A percentile compares a stretch with the other conserved stretches of the same genome.
Evolutionary conservation across 495 filamentous ascomycete genomes (phyloP).

Genomic region (Penicillium riverlandense): DNA sequence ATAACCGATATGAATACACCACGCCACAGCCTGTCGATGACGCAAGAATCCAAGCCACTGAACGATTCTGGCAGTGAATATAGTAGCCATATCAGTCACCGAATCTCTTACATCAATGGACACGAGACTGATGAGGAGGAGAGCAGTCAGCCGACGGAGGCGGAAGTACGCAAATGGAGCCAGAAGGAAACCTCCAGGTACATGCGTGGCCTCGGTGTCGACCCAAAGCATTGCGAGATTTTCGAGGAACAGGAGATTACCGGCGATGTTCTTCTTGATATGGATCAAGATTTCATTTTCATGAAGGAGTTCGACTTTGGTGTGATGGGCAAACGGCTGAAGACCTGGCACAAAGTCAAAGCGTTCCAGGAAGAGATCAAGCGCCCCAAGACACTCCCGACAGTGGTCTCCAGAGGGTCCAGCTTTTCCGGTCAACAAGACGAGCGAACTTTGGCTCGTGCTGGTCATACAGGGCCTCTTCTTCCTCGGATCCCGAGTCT

Average conservation of each 20-base stretch:
- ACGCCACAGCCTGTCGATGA: constrained; percentile 43
- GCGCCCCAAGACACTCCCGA: constrained; percentile 18
- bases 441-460: constrained; percentile 32
- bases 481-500: constrained; percentile 56
- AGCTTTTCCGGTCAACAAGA: constrained; percentile 27
- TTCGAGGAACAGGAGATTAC: constrained; percentile 95
- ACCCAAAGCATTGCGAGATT: constrained; percentile 79
- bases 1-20: constrained; percentile 88
- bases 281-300: constrained; percentile 89
- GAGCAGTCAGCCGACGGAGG: constrained; percentile 45
- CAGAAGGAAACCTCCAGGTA: constrained; percentile 76
- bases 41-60: constrained; percentile 46
- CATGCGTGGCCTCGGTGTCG: constrained; percentile 72
- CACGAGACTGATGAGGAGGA: constrained; percentile 77
- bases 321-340: constrained; percentile 76
- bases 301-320: constrained; percentile 95
- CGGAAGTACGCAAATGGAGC: constrained; percentile 67
- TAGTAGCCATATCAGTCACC: constrained; percentile 67
- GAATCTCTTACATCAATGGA: constrained; percentile 83
- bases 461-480: constrained; percentile 35
- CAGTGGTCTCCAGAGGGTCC: constrained; percentile 19
- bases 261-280: constrained; percentile 84
- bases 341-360: constrained; percentile 95
- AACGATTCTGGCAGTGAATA: constrained; percentile 88
- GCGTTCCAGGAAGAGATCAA: constrained; percentile 77